Evolutionary conservation across 305 asterid genomes (phyloP).

Genomic region (Plantago rigida): DNA sequence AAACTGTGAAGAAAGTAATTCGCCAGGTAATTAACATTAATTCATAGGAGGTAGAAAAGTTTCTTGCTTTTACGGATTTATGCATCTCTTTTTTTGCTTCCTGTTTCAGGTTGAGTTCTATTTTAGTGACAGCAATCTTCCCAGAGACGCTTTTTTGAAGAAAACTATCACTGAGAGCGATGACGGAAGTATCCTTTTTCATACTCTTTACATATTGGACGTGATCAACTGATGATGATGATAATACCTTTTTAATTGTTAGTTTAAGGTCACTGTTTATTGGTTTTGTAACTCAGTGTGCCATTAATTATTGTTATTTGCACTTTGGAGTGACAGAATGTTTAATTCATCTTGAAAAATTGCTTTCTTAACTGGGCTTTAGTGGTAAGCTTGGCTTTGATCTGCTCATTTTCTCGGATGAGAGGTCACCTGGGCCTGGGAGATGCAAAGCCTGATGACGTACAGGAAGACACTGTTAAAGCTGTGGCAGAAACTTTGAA

Average conservation of each 20-base stretch:
- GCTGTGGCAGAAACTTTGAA: conserved; percentile 70
- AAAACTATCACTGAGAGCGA: conserved; percentile 63
- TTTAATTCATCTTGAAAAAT: neutral
- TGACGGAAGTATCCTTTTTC: conserved; percentile 80
- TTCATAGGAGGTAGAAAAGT: neutral
- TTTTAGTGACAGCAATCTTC: conserved; percentile 92
- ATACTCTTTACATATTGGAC: neutral
- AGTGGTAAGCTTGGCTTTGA: conserved; percentile 80
- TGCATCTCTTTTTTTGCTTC: neutral
- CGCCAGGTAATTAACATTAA: conserved; percentile 53
- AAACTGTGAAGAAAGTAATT: conserved; percentile 70
- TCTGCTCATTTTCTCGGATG: conserved; percentile 81
- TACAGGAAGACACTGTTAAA: conserved; percentile 55
- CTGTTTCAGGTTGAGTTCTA: conserved; percentile 77
- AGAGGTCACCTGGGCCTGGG: conserved; percentile 68
- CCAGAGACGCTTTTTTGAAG: conserved; percentile 62
- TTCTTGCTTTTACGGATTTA: neutral
- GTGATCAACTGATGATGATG: neutral
- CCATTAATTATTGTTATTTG: neutral
- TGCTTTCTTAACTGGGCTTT: conserved; percentile 45
- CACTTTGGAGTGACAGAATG: neutral
- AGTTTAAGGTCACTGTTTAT: no score
- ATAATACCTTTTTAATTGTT: no score
- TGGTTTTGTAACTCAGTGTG: neutral
- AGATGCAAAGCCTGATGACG: conserved; percentile 61